Conservation (phyloP, 306 rosid genomes). For the Dryas drummondii region DNA sequence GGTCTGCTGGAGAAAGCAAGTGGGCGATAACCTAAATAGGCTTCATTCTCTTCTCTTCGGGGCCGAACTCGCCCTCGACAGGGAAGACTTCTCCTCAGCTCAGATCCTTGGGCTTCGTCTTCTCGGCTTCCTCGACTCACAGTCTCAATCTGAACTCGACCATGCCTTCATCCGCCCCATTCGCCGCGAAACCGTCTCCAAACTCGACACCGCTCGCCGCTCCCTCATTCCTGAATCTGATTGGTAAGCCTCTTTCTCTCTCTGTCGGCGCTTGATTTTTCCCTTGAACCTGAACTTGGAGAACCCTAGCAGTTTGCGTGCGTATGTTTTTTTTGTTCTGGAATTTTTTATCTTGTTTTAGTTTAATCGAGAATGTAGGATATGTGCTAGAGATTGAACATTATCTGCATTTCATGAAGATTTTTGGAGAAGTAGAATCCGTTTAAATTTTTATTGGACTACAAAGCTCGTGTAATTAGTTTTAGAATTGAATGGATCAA, state of each 20-base stretch:
- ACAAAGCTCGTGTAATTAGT: neutral
- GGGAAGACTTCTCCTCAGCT: conserved; percentile 56
- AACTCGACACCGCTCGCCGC: conserved; percentile 48
- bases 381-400: neutral
- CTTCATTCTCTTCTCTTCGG: conserved; percentile 85
- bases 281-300: neutral
- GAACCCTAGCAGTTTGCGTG: conserved; percentile 6
- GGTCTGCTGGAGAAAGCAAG: conserved; percentile 60
- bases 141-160: conserved; percentile 46
- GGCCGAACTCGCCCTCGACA: conserved; percentile 55
- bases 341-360: neutral
- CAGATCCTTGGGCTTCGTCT: conserved; percentile 73
- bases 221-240: conserved; percentile 58
- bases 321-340: neutral
- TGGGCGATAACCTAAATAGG: conserved; percentile 55
- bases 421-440: neutral
- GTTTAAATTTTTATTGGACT: neutral
- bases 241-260: conserved; percentile 42
- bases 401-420: neutral
- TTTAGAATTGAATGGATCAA: neutral
- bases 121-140: conserved; percentile 76
- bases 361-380: neutral
- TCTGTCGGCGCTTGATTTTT: neutral
- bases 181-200: conserved; percentile 56
- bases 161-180: conserved; percentile 62